These are phyloP conservation scores for Tuber microsphaerosporum DNA, from an alignment of 495 filamentous ascomycete species.

Conservation along the genomic window DNA sequence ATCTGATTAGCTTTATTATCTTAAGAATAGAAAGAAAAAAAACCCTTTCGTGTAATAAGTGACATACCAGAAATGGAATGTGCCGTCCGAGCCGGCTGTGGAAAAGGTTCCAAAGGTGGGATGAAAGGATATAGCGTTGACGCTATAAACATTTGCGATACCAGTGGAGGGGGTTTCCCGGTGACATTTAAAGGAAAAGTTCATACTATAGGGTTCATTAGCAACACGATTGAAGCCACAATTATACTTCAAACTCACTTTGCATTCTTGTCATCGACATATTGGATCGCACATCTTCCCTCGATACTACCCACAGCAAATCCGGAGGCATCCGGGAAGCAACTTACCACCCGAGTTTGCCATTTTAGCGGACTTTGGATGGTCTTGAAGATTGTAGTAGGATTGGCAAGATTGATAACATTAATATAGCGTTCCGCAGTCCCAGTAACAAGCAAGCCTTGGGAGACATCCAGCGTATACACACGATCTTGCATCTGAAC, in stretches of 20 bases:
- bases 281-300: slow-evolving; percentile 81
- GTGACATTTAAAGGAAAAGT: slow-evolving; percentile 94
- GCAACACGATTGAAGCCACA: slow-evolving; percentile 18
- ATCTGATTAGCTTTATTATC: not conserved
- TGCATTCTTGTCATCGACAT: slow-evolving; percentile 79
- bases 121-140: slow-evolving; percentile 86
- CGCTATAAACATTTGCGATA: slow-evolving; percentile 68
- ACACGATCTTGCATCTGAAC: slow-evolving; percentile 71
- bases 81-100: slow-evolving; percentile 81
- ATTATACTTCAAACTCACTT: slow-evolving; percentile 44
- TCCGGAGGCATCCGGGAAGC: slow-evolving; percentile 73
- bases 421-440: slow-evolving; percentile 88
- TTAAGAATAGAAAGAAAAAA: not conserved
- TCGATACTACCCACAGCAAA: slow-evolving; percentile 87
- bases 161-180: slow-evolving; percentile 62
- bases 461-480: slow-evolving; percentile 80
- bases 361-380: slow-evolving; percentile 78
- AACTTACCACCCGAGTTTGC: slow-evolving; percentile 84
- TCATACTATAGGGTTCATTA: slow-evolving; percentile 49
- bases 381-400: slow-evolving; percentile 71
- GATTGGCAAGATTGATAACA: slow-evolving; percentile 73
- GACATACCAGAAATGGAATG: slow-evolving; percentile 70
- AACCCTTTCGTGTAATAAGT: not conserved
- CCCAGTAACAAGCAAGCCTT: slow-evolving; percentile 69
- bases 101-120: slow-evolving; percentile 74